phyloP scores from a whole-genome alignment of 2,329 filamentous ascomycete genomes.

The Sporothrix curviconia region DNA sequence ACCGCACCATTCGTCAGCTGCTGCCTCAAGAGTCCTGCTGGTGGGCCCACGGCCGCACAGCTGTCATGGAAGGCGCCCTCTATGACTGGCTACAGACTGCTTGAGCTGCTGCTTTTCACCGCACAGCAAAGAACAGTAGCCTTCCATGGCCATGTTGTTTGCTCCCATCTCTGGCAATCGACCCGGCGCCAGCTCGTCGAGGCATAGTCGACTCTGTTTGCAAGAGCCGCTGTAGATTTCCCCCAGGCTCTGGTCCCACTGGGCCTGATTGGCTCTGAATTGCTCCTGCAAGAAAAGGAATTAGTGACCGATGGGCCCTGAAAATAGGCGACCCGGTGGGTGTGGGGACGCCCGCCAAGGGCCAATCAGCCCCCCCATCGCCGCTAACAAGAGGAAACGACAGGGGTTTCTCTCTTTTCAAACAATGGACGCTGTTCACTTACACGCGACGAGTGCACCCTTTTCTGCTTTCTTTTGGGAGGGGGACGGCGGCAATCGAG shows the following conservation, averaged over 20 bases:
- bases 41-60: slow-evolving; percentile 17
- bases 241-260: not conserved
- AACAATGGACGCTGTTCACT: not conserved
- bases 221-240: not conserved
- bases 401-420: not conserved
- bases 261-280: not conserved
- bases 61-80: slow-evolving; percentile 8
- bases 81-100: not conserved
- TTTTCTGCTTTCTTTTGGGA: too few relatives aligned
- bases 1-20: slow-evolving; percentile 14
- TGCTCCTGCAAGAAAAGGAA: not conserved
- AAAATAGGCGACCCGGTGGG: not conserved
- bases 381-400: not conserved
- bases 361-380: slow-evolving; percentile 1
- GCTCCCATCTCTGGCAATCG: not conserved
- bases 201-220: too few relatives aligned
- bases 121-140: not conserved
- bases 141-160: not conserved
- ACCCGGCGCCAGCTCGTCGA: not conserved
- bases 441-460: too few relatives aligned
- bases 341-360: not conserved
- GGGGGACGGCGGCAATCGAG: slow-evolving; percentile 4
- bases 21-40: slow-evolving; percentile 12
- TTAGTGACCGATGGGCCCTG: not conserved
- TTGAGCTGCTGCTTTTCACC: not conserved